These are phyloP conservation scores for Eimeria sp. DNA, from an alignment of 169 alveolate species.

Conservation along the genomic window DNA sequence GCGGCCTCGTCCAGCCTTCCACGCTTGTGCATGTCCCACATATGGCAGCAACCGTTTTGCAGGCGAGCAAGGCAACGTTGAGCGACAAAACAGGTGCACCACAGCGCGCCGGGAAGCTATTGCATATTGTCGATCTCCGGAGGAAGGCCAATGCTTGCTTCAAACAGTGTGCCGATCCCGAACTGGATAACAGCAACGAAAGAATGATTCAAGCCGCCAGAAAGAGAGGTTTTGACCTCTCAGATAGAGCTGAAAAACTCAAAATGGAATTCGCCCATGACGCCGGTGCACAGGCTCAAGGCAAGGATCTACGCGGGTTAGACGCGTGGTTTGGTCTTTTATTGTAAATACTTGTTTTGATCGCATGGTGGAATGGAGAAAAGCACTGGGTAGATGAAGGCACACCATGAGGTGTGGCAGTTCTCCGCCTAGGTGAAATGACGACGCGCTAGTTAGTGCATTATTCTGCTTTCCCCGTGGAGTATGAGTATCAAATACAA, in stretches of 20 bases:
- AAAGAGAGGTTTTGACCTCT: neutral
- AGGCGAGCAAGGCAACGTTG: neutral
- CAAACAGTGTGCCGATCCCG: neutral
- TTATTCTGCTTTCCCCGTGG: neutral
- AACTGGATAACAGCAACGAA: neutral
- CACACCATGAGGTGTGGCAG: neutral
- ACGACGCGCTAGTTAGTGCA: neutral
- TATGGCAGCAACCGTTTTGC: neutral
- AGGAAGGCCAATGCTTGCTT: neutral
- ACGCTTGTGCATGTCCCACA: neutral
- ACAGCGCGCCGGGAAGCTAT: neutral
- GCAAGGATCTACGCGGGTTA: neutral
- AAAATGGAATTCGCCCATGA: neutral
- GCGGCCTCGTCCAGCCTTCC: neutral
- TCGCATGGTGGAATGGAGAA: neutral
- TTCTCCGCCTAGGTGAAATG: neutral
- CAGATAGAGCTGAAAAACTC: constrained; percentile 1
- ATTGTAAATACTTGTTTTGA: neutral
- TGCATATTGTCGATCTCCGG: neutral
- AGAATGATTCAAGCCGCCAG: neutral
- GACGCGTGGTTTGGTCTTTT: constrained; percentile 12
- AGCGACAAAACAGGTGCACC: neutral
- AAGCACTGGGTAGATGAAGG: neutral
- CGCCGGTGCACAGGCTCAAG: neutral
- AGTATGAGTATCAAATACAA: no score